A percentile compares a stretch with the other conserved stretches of the same genome.
Conservation (phyloP, 2,329 filamentous ascomycete species). For the Colletotrichum liriopes region DNA sequence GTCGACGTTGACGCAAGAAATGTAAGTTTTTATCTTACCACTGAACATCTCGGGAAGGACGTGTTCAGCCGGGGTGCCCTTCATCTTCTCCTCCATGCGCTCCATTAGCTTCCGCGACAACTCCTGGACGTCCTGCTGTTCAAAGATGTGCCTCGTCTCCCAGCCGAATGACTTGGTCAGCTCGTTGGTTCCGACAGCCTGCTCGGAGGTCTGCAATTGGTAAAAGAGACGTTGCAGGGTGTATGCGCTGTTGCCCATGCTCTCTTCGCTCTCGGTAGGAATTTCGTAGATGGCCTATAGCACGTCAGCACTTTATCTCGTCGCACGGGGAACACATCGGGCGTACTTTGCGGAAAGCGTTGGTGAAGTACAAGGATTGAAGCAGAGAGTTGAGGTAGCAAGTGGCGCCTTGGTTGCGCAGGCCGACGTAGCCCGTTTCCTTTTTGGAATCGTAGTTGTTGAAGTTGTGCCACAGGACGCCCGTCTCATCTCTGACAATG, state of each 20-base stretch:
- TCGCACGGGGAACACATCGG: neutral
- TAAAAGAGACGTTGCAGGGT: slow-evolving; percentile 96
- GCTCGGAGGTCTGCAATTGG: slow-evolving; percentile 87
- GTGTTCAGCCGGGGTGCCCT: slow-evolving; percentile 92
- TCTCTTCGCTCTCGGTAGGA: slow-evolving; percentile 88
- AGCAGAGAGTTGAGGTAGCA: slow-evolving; percentile 90
- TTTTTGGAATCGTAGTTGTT: slow-evolving; percentile 99
- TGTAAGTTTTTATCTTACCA: slow-evolving; percentile 98
- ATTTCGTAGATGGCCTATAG: slow-evolving; percentile 93
- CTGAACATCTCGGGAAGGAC: slow-evolving; percentile 93
- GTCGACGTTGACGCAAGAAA: slow-evolving; percentile 97
- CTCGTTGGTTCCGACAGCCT: slow-evolving; percentile 90
- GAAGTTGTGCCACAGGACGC: slow-evolving; percentile 93
- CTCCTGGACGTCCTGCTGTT: slow-evolving; percentile 99
- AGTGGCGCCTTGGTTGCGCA: slow-evolving; percentile 96
- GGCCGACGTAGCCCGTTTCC: slow-evolving; percentile 95
- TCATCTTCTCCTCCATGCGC: slow-evolving; percentile 97
- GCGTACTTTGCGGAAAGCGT: slow-evolving; percentile 90
- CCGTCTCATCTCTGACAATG: slow-evolving; percentile 88
- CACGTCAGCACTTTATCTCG: slow-evolving; percentile 13
- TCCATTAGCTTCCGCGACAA: slow-evolving; percentile 98
- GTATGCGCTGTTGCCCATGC: slow-evolving; percentile 90
- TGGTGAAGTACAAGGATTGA: slow-evolving; percentile 89
- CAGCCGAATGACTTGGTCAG: slow-evolving; percentile 97
- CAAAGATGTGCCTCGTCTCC: slow-evolving; percentile 98